A percentile compares a stretch with the other conserved stretches of the same genome.
These are phyloP conservation scores for Lentinula raphanica DNA, from an alignment of 768 basidiomycete species.

Conservation along the genomic window DNA sequence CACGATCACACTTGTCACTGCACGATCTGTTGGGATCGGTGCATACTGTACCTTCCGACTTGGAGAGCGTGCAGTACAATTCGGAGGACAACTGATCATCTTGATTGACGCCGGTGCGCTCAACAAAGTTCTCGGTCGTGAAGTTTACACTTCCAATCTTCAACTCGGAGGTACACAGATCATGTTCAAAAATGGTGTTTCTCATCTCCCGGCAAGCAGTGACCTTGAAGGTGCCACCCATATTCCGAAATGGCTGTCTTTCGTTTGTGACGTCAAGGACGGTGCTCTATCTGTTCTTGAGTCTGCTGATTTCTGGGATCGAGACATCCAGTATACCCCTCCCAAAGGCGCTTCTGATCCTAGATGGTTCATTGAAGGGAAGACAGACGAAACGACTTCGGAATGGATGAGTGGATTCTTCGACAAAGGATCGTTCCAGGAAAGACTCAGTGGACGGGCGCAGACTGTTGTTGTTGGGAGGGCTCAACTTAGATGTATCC, in stretches of 20 bases:
- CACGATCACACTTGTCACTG: constrained; percentile 97
- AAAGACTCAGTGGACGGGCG: constrained; percentile 98
- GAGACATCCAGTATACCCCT: constrained; percentile 82
- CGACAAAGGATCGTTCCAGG: constrained; percentile 96
- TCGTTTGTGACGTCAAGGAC: constrained; percentile 81
- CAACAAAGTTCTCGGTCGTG: constrained; percentile 98
- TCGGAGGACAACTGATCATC: constrained; percentile 99
- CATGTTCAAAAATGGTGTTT: constrained; percentile 99
- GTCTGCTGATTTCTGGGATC: constrained; percentile 80
- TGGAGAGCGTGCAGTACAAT: constrained; percentile 96
- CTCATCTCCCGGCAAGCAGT: constrained; percentile 90
- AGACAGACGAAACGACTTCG: constrained; percentile 72
- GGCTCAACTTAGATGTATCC: constrained; percentile 93
- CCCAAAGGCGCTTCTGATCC: constrained; percentile 96
- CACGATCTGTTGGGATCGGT: constrained; percentile 97
- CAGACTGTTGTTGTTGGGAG: constrained; percentile 98
- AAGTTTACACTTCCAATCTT: constrained; percentile 97
- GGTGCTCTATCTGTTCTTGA: constrained; percentile 75
- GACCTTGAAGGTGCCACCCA: constrained; percentile 94
- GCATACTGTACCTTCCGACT: constrained; percentile 98
- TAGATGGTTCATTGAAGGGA: constrained; percentile 96
- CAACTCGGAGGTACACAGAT: constrained; percentile 99
- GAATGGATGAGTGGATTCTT: constrained; percentile 90
- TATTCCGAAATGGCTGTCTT: constrained; percentile 93
- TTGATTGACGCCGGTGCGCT: constrained; percentile 94